Base-by-base conservation (phyloP, 495 filamentous ascomycete genomes). In the Aspergillus haitiensis region DNA sequence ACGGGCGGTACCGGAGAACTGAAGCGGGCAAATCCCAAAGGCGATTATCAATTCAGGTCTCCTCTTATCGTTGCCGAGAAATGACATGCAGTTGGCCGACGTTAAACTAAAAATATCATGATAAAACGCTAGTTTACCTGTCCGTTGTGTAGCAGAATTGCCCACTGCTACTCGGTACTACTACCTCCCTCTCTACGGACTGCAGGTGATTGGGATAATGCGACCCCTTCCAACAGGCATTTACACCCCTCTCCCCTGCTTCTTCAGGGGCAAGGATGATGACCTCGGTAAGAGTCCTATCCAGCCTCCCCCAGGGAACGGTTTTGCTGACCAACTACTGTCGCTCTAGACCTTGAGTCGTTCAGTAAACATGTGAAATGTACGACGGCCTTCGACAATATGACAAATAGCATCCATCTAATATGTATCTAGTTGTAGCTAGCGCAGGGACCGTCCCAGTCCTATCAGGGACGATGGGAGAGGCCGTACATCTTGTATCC, bases 351-450 rank as follows among this genome's bases (percentile, higher is more conserved):
- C 33, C 46, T 49, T 5, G 15, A 27, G 8, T 18, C 46, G 33
- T 49, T 49, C 46, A 49, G 16, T 5, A 49, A 49, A 49, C 46
- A 49, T 49, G 46, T 49, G 5, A 21, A 49, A 49, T 49, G 46
- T 49, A 49, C 45, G n/a, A 9, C 15, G 7, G 5, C 46, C 13
- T 31, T 13, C 6, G 9, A 7, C 46, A 6, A 8, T 32, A 49
- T 13, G n/a, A 21, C 27, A 12, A 13, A 31, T 27, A 13, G 1
- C 21, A 3, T 27, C 21, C 21, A 27, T 49, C 46, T 49, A 49
- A 49, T 32, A 49, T 12, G 2, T 3, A 1, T 27, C n/a, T 8
- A 49, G 46, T 49, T 27, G 21, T 32, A 18, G 46, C 46, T 10
- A 10, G 7, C 10, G 46, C 46, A 12, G 46, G 46, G 18, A 49